A percentile compares a stretch with the other conserved stretches of the same genome.
These are phyloP conservation scores for Blepharisma undulans DNA, from an alignment of 169 alveolate species.

Conservation along the genomic window DNA sequence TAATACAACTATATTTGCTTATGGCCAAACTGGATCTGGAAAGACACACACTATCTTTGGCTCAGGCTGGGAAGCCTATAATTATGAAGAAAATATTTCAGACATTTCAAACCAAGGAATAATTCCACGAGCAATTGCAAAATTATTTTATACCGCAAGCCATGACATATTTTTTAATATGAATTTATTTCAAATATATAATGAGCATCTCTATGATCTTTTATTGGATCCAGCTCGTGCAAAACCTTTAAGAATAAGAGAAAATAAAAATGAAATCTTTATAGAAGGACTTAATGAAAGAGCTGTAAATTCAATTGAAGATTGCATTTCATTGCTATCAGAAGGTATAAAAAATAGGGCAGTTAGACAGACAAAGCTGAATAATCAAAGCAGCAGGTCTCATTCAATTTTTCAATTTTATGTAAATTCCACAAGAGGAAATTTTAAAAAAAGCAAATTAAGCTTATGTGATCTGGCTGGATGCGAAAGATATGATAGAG, in stretches of 20 bases:
- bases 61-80: slow-evolving; percentile 15
- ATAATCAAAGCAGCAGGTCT: slow-evolving; percentile 82
- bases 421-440: slow-evolving; percentile 54
- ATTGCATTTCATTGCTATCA: slow-evolving; percentile 52
- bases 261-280: slow-evolving; percentile 66
- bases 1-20: slow-evolving; percentile 86
- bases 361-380: slow-evolving; percentile 73
- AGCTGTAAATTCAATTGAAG: slow-evolving; percentile 56
- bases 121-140: not conserved
- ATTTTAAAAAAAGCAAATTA: slow-evolving; percentile 65
- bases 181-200: slow-evolving; percentile 59
- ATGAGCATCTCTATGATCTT: slow-evolving; percentile 70
- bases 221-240: slow-evolving; percentile 47
- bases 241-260: slow-evolving; percentile 72
- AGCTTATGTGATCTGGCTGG: slow-evolving; percentile 83
- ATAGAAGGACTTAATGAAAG: slow-evolving; percentile 75
- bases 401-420: slow-evolving; percentile 87
- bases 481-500: slow-evolving; percentile 67
- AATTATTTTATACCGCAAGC: not conserved
- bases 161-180: not conserved
- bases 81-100: not conserved
- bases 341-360: slow-evolving; percentile 28
- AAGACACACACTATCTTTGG: slow-evolving; percentile 88
- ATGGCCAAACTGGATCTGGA: slow-evolving; percentile 89
- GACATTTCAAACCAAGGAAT: not conserved